Evolutionary conservation across 1,284 basidiomycete genomes (phyloP).

Genomic region (Mycosarcoma mackinlayi): DNA sequence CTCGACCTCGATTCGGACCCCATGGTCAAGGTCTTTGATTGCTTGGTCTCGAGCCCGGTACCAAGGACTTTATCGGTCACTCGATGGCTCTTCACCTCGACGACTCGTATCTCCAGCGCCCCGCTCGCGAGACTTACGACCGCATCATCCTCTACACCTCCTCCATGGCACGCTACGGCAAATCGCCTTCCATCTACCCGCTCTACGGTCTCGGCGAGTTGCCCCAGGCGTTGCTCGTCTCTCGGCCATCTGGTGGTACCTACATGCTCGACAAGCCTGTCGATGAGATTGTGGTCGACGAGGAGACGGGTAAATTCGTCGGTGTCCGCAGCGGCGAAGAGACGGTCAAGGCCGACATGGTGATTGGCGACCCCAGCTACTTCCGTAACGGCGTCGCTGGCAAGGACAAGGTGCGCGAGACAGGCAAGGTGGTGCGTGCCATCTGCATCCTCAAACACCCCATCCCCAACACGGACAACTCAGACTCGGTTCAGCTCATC

Average conservation of each 20-base stretch:
- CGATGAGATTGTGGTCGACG: conserved; percentile 85
- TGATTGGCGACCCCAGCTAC: conserved; percentile 98
- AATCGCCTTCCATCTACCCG: conserved; percentile 99
- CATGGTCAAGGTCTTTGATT: conserved; percentile 79
- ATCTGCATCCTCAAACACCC: conserved; percentile 99
- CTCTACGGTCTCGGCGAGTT: conserved; percentile 98
- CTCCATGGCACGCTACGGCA: conserved; percentile 99
- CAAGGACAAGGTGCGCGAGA: conserved; percentile 81
- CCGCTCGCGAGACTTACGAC: conserved; percentile 89
- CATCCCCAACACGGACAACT: conserved; percentile 95
- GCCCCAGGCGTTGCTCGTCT: conserved; percentile 92
- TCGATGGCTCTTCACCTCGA: conserved; percentile 99
- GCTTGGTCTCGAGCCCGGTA: conserved; percentile 95
- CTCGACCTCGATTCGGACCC: conserved; percentile 62
- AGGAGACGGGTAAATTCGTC: conserved; percentile 85
- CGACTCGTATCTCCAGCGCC: conserved; percentile 93
- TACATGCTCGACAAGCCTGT: conserved; percentile 99
- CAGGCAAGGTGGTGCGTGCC: conserved; percentile 92
- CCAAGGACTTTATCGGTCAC: conserved; percentile 98
- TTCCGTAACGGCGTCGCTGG: conserved; percentile 78
- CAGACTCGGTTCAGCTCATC: conserved; percentile 91
- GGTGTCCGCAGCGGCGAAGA: conserved; percentile 91
- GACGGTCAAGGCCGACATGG: conserved; percentile 95
- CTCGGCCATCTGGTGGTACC: conserved; percentile 97
- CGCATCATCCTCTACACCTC: conserved; percentile 97